Conservation (phyloP, 306 rosid genomes). For the Sicyos edulis region DNA sequence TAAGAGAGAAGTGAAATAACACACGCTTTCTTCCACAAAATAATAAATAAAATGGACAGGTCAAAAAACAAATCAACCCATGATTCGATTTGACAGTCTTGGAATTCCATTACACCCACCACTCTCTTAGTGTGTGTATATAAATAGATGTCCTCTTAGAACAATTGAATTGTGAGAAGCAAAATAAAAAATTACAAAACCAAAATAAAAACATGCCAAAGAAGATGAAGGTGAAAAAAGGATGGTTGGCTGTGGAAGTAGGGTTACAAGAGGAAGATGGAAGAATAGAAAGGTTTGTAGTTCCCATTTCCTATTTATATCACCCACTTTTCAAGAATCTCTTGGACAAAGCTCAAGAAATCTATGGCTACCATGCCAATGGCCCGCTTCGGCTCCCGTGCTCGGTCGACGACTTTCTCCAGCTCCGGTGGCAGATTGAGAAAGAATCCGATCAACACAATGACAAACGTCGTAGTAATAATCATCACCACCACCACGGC, state of each 20-base stretch:
- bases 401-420: slow-evolving; percentile 43
- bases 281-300: slow-evolving; percentile 35
- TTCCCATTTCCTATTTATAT: slow-evolving; percentile 57
- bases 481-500: neutral
- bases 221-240: slow-evolving; percentile 77
- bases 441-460: neutral
- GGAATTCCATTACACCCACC: slow-evolving; percentile 11
- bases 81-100: slow-evolving; percentile 13
- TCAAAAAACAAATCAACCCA: slow-evolving; percentile 9
- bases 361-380: slow-evolving; percentile 60
- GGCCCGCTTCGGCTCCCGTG: slow-evolving; percentile 73
- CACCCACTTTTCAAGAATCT: slow-evolving; percentile 60
- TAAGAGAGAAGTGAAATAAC: neutral
- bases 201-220: slow-evolving; percentile 16
- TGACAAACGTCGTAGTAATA: too few relatives aligned
- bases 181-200: neutral
- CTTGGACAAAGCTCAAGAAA: slow-evolving; percentile 53
- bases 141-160: neutral
- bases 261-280: slow-evolving; percentile 46
- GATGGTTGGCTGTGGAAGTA: slow-evolving; percentile 57
- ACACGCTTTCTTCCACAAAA: neutral
- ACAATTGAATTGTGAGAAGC: neutral
- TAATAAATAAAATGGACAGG: neutral
- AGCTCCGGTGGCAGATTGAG: slow-evolving; percentile 6
- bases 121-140: neutral